Conservation (phyloP, 257 asterid species). For the Solanum tarijense region DNA sequence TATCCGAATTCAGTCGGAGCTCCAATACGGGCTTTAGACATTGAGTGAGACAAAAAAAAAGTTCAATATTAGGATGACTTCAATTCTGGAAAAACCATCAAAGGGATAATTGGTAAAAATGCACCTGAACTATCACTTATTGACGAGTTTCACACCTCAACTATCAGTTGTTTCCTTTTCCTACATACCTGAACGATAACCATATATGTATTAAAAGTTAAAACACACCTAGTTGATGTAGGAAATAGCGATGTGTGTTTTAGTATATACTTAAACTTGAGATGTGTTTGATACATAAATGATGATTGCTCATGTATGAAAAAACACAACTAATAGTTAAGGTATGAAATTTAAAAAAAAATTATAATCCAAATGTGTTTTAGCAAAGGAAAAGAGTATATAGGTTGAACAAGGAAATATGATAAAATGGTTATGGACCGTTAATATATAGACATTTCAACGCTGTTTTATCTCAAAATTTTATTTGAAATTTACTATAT, state of each 20-base stretch:
- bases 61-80: not conserved
- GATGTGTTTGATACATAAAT: not conserved
- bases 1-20: accelerated
- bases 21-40: not conserved
- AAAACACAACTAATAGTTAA: not conserved
- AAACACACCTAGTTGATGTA: not conserved
- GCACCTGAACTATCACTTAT: not conserved
- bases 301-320: not conserved
- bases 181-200: not conserved
- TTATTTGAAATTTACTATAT: too few relatives aligned
- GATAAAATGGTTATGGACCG: not conserved
- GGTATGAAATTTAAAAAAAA: accelerated
- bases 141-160: not conserved
- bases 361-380: not conserved
- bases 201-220: not conserved
- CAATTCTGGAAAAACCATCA: not conserved
- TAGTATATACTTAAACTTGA: not conserved
- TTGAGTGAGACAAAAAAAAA: not conserved
- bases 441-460: not conserved
- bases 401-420: not conserved
- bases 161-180: not conserved
- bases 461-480: not conserved
- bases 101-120: not conserved
- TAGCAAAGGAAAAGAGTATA: not conserved
- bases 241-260: not conserved